Evolutionary conservation across 1,284 basidiomycete species (phyloP).

Genomic region (Rhodotorula sp.): DNA sequence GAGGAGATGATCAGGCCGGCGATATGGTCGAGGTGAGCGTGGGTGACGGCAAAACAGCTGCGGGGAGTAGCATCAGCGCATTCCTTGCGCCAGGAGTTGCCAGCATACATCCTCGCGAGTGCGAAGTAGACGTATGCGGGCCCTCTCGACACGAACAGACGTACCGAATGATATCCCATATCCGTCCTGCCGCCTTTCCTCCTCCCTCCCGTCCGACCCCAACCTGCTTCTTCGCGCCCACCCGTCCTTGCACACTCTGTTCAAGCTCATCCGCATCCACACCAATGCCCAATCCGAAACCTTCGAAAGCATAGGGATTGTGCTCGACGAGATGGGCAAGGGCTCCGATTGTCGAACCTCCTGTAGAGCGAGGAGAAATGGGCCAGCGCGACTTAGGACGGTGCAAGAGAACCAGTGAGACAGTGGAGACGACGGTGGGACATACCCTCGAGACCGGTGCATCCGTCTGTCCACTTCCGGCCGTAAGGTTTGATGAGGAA

Average conservation of each 20-base stretch:
- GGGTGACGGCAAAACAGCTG: conserved; percentile 40
- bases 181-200: conserved; percentile 16
- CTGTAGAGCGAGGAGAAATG: background rate
- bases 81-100: too few species aligned
- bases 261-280: conserved; percentile 12
- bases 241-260: background rate
- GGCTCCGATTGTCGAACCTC: conserved; percentile 44
- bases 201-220: background rate
- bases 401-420: background rate
- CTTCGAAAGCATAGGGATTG: conserved; percentile 34
- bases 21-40: conserved; percentile 45
- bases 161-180: too few species aligned
- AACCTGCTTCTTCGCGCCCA: background rate
- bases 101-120: too few species aligned
- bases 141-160: background rate
- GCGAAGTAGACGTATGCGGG: background rate
- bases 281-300: conserved; percentile 25
- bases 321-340: conserved; percentile 39
- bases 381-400: background rate
- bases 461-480: conserved; percentile 47
- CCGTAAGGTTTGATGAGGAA: conserved; percentile 50
- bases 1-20: conserved; percentile 43
- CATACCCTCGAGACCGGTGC: conserved; percentile 49
- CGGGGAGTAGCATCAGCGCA: background rate
- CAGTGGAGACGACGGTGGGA: background rate